Conservation (phyloP, 2,329 filamentous ascomycete genomes). For the Penicillium thymicola region DNA sequence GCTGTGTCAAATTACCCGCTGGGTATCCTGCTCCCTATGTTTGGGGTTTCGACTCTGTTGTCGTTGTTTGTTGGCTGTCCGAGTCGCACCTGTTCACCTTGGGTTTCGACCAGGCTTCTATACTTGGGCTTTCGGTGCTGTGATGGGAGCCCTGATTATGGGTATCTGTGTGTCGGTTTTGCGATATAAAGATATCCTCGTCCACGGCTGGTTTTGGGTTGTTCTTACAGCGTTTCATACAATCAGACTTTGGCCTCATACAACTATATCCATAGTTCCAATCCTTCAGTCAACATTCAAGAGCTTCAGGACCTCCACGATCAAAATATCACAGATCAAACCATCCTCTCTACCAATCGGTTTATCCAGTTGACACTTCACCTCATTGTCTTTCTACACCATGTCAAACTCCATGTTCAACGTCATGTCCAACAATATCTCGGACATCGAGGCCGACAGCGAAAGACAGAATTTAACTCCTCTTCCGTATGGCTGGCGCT, state of each 20-base stretch:
- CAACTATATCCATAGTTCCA: background rate
- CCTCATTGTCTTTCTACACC: background rate
- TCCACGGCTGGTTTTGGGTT: background rate
- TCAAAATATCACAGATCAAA: too few species aligned
- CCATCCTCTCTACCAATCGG: background rate
- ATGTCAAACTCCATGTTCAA: background rate
- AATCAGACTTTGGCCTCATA: background rate
- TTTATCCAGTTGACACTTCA: background rate
- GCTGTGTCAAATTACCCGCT: background rate
- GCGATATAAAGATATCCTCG: background rate
- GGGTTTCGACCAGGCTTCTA: background rate
- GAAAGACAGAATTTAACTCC: background rate
- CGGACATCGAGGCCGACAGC: background rate
- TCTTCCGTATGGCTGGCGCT: background rate
- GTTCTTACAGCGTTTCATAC: background rate
- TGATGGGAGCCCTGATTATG: background rate
- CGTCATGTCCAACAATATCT: background rate
- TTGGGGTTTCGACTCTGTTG: background rate
- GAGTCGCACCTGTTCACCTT: background rate
- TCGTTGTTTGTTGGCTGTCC: background rate
- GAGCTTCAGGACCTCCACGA: too few species aligned
- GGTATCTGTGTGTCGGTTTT: background rate
- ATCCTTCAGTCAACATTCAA: background rate
- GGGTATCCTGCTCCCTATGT: background rate
- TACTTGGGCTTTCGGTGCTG: background rate